Evolutionary conservation across 2,329 filamentous ascomycete genomes (phyloP).

Genomic region (Cladosporium austrohemisphaericum): DNA sequence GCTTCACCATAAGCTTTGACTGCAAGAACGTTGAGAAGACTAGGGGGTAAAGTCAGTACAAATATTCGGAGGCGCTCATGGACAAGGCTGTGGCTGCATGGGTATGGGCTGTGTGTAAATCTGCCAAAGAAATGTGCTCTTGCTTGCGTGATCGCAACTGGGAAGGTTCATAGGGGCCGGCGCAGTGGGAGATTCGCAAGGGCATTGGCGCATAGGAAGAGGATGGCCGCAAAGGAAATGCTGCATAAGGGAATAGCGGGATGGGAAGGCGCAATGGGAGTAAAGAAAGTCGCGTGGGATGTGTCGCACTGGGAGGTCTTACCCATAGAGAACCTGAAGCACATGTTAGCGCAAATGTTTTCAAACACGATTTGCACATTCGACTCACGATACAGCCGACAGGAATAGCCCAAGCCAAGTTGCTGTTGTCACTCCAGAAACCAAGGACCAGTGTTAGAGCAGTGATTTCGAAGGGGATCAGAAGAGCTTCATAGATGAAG

Average conservation of each 20-base stretch:
- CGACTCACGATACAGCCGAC: slow-evolving; percentile 37
- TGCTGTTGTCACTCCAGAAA: slow-evolving; percentile 45
- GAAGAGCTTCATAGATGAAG: slow-evolving; percentile 49
- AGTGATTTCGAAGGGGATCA: slow-evolving; percentile 52
- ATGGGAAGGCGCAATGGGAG: slow-evolving; percentile 9
- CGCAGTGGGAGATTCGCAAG: too few species aligned
- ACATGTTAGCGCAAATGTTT: not conserved
- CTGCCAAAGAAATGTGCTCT: too few species aligned
- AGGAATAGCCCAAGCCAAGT: slow-evolving; percentile 38
- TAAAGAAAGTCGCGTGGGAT: slow-evolving; percentile 12
- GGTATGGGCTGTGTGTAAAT: not conserved
- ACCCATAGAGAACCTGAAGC: slow-evolving; percentile 12
- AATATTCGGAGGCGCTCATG: not conserved
- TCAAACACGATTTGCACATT: too few species aligned
- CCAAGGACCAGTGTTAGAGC: slow-evolving; percentile 39
- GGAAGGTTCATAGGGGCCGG: not conserved
- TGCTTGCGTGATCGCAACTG: not conserved
- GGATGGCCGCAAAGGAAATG: not conserved
- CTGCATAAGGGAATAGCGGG: slow-evolving; percentile 2
- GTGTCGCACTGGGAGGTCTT: slow-evolving; percentile 15
- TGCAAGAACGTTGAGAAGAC: slow-evolving; percentile 43
- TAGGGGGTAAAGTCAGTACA: slow-evolving; percentile 17
- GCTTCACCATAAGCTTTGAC: slow-evolving; percentile 45
- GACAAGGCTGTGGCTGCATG: not conserved
- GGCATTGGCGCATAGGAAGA: not conserved